phyloP scores from a whole-genome alignment of 2,329 filamentous ascomycete genomes.

The Knoxdaviesia capensis region DNA sequence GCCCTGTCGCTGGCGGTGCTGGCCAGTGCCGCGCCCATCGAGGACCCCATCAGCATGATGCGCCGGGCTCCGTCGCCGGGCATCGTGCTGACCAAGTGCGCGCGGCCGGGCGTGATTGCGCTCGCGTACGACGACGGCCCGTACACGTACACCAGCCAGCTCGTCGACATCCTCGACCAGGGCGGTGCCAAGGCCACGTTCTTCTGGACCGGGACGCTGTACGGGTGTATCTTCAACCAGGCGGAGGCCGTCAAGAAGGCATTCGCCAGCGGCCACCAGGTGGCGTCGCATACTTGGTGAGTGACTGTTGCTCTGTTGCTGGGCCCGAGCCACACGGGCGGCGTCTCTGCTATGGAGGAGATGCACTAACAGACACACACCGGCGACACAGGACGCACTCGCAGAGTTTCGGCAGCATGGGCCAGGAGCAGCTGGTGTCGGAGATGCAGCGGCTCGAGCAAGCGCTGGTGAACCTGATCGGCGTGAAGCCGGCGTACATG shows the following conservation, averaged over 20 bases:
- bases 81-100: conserved; percentile 23
- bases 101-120: conserved; percentile 21
- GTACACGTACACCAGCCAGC: conserved; percentile 23
- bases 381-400: conserved; percentile 19
- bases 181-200: conserved; percentile 30
- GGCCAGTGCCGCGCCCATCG: conserved; percentile 12
- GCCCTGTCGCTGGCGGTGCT: conserved; percentile 10
- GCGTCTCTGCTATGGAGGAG: too few relatives aligned
- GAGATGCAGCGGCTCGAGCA: conserved; percentile 31
- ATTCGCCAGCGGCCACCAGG: conserved; percentile 27
- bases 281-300: conserved; percentile 32
- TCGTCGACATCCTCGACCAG: conserved; percentile 28
- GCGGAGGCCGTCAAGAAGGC: conserved; percentile 30
- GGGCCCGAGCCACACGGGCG: too few relatives aligned
- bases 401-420: conserved; percentile 19
- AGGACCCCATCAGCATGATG: conserved; percentile 18
- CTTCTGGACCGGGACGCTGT: conserved; percentile 30
- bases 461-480: conserved; percentile 27
- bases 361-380: conserved; percentile 1
- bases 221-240: conserved; percentile 29
- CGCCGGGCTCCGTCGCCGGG: conserved; percentile 19
- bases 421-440: conserved; percentile 16
- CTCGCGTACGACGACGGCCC: conserved; percentile 35
- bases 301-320: conserved; percentile 1
- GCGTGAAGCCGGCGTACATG: conserved; percentile 27